phyloP scores from a whole-genome alignment of 495 filamentous ascomycete genomes.

The Talaromyces ruber region DNA sequence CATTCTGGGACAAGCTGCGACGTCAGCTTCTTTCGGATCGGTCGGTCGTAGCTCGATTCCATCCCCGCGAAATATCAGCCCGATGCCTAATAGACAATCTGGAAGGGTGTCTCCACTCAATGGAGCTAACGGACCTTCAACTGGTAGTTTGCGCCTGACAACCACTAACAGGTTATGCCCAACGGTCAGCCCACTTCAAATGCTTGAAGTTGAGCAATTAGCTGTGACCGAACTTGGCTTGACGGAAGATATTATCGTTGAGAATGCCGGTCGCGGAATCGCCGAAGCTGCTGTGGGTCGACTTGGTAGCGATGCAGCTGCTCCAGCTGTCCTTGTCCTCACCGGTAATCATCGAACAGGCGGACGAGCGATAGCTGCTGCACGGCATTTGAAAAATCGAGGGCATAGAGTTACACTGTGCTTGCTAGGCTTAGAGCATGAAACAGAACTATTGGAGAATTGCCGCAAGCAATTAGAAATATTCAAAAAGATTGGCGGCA shows the following conservation, averaged over 20 bases:
- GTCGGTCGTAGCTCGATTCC: conserved; percentile 28
- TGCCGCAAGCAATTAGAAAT: conserved; percentile 67
- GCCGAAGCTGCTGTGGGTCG: conserved; percentile 68
- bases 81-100: conserved; percentile 26
- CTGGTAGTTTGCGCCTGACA: conserved; percentile 36
- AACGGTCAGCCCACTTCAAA: conserved; percentile 72
- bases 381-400: conserved; percentile 76
- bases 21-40: conserved; percentile 24
- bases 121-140: conserved; percentile 19
- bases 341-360: conserved; percentile 86
- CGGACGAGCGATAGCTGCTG: conserved; percentile 74
- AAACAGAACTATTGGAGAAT: conserved; percentile 64
- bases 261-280: conserved; percentile 83
- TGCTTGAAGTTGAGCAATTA: conserved; percentile 84
- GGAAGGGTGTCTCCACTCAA: conserved; percentile 29
- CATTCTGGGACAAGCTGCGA: conserved; percentile 28
- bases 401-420: conserved; percentile 71
- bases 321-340: conserved; percentile 67
- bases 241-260: conserved; percentile 80
- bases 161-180: conserved; percentile 67
- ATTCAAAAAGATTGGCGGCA: conserved; percentile 68
- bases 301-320: conserved; percentile 32
- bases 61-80: conserved; percentile 35
- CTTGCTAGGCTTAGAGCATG: conserved; percentile 69
- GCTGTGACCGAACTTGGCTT: conserved; percentile 76